Percentiles rank a stretch among this genome's conserved stretches.
These are phyloP conservation scores for Beauveria medogensis DNA, from an alignment of 2,329 filamentous ascomycete genomes.

Conservation along the genomic window DNA sequence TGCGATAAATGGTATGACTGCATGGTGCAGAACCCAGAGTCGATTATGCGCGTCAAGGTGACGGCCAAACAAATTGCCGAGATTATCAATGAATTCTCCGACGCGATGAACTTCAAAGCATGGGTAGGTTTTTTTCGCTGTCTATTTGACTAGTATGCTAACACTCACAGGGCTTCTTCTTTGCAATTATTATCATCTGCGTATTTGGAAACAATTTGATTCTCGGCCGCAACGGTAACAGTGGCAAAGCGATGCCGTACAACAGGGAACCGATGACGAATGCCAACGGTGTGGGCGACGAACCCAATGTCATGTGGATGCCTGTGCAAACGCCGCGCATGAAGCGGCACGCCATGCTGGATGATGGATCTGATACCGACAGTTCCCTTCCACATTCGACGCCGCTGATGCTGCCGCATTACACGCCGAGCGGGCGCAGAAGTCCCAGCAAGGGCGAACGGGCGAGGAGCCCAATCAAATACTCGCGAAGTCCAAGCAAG, in stretches of 20 bases:
- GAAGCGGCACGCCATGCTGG: constrained; percentile 33
- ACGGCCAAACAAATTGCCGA: constrained; percentile 82
- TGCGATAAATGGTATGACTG: constrained; percentile 81
- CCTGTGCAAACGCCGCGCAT: constrained; percentile 41
- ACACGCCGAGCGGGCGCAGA: constrained; percentile 37
- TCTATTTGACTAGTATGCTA: neutral
- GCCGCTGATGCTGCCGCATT: constrained; percentile 33
- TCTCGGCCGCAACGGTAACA: constrained; percentile 28
- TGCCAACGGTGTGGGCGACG: constrained; percentile 21
- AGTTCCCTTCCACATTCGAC: constrained; percentile 36
- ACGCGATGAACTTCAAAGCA: constrained; percentile 78
- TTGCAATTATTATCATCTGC: constrained; percentile 39
- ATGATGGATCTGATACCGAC: constrained; percentile 45
- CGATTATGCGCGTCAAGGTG: constrained; percentile 70
- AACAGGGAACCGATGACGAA: constrained; percentile 18
- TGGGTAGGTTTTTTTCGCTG: constrained; percentile 36
- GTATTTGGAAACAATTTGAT: constrained; percentile 44
- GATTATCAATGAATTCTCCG: constrained; percentile 90
- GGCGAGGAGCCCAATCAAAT: constrained; percentile 40
- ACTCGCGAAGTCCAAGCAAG: constrained; percentile 31
- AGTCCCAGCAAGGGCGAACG: constrained; percentile 44
- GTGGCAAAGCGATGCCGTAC: constrained; percentile 16
- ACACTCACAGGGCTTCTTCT: constrained; percentile 39
- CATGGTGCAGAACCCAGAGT: constrained; percentile 75
- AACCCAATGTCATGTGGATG: constrained; percentile 39